Conservation (phyloP, 2,329 filamentous ascomycete genomes). For the Nemania sp. region DNA sequence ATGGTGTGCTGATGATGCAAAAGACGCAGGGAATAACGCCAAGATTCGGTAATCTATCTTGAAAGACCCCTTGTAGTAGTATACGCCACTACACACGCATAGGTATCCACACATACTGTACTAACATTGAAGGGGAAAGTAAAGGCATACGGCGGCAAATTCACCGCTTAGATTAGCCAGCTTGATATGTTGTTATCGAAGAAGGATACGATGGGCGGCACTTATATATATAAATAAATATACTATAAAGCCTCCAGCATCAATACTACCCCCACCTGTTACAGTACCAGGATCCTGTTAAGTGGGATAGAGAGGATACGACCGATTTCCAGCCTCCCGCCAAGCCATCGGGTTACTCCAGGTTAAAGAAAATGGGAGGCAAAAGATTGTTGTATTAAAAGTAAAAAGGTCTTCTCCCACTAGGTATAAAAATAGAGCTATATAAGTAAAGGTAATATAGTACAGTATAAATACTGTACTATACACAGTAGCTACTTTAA, state of each 20-base stretch:
- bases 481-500: too few species aligned
- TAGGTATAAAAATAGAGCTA: too few species aligned
- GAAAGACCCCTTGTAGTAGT: constrained; percentile 26
- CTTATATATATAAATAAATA: neutral
- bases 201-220: neutral
- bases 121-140: constrained; percentile 31
- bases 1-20: constrained; percentile 17
- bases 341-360: constrained; percentile 28
- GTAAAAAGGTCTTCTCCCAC: too few species aligned
- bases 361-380: too few species aligned
- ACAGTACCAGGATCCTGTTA: neutral
- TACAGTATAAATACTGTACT: too few species aligned
- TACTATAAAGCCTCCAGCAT: neutral
- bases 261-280: neutral
- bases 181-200: neutral
- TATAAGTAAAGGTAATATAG: too few species aligned
- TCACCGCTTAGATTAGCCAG: constrained; percentile 9
- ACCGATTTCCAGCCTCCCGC: constrained; percentile 15
- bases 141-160: neutral
- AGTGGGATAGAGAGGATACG: neutral
- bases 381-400: too few species aligned
- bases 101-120: neutral
- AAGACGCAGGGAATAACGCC: constrained; percentile 22
- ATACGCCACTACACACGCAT: neutral
- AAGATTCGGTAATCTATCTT: constrained; percentile 37